Base-by-base conservation (phyloP, 75 land plant genomes). In the Sequoiadendron giganteum region DNA sequence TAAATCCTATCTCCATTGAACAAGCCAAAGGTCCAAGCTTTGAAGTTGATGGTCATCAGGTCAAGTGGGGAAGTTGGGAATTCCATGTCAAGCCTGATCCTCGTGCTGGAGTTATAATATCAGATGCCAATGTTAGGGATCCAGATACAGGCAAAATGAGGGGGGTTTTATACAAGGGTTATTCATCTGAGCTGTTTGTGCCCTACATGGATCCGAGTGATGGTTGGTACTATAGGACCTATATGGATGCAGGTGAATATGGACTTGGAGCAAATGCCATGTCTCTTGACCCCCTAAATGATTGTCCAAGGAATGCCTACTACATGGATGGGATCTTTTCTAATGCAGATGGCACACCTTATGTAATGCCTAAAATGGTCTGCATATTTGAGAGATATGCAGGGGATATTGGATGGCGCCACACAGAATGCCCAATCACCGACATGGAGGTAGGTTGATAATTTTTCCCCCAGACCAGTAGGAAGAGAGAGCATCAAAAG, bases 171-270 rank as follows among this genome's bases (percentile, higher is more conserved):
- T 95, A 95, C 92, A 93, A 95, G 88, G 99, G 99, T 49, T 91
- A 92, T 47, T 82, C 91, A 0, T 94, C 95, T 28, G 99, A 97
- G 90, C 86, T 97, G 32, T 97, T 94, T 86, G 97, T 97, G 87
- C 99, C 99, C 21, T 97, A 97, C 87, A 96, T 95, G 95, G 96
- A 95, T 81, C 97, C 99, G 11, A 91, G 93, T 9, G 96, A 95
- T 45, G 96, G 93, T 9, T 97, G 98, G 98, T 97, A 93, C 84
- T 97, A 94, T 89, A 96, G 94, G 92, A 95, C 99, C 16, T 97
- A 95, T 87, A 91, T 96, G 97, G 95, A 93, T 89, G 97, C 96
- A 1, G 97, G 99, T 9, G 99, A 97, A 80, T 97, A 95, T 89
- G 97, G 97, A 75, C 91, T 97, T 86, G 99, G 99, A 49, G 79